phyloP scores from a whole-genome alignment of 495 filamentous ascomycete genomes.

The Pseudomonodictys pantanalensis region DNA sequence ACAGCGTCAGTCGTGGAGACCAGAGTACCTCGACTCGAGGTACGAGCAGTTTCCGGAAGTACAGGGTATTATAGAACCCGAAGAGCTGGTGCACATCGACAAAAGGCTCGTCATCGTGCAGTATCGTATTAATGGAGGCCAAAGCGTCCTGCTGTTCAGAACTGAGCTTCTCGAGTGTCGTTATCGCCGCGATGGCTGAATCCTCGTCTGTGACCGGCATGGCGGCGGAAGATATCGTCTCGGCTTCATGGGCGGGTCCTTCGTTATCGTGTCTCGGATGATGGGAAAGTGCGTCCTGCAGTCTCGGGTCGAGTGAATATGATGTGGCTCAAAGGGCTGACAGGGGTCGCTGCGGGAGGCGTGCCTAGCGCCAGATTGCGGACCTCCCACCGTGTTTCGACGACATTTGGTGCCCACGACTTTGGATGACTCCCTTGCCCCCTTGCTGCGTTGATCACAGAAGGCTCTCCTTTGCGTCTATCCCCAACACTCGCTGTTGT shows the following conservation, averaged over 20 bases:
- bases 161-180: conserved; percentile 31
- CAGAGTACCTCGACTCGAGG: conserved; percentile 39
- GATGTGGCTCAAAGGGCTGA: conserved; percentile 11
- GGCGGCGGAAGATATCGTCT: background rate
- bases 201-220: conserved; percentile 43
- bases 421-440: background rate
- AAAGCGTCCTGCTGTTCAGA: conserved; percentile 31
- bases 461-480: background rate
- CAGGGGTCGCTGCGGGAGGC: background rate
- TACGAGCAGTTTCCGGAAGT: conserved; percentile 38
- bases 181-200: conserved; percentile 37
- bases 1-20: conserved; percentile 39
- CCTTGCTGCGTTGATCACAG: conserved; percentile 20
- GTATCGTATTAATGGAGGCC: conserved; percentile 25
- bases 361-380: conserved; percentile 14
- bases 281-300: background rate
- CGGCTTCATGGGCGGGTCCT: conserved; percentile 9
- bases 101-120: conserved; percentile 34
- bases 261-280: conserved; percentile 1
- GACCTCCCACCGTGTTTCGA: conserved; percentile 14
- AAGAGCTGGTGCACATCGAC: conserved; percentile 42
- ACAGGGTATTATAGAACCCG: conserved; percentile 36
- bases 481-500: background rate
- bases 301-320: background rate
- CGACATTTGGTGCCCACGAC: conserved; percentile 1